A percentile compares a stretch with the other conserved stretches of the same genome.
Conservation (phyloP, 192 early-diverging fungal species). For the Diversispora eburnea region DNA sequence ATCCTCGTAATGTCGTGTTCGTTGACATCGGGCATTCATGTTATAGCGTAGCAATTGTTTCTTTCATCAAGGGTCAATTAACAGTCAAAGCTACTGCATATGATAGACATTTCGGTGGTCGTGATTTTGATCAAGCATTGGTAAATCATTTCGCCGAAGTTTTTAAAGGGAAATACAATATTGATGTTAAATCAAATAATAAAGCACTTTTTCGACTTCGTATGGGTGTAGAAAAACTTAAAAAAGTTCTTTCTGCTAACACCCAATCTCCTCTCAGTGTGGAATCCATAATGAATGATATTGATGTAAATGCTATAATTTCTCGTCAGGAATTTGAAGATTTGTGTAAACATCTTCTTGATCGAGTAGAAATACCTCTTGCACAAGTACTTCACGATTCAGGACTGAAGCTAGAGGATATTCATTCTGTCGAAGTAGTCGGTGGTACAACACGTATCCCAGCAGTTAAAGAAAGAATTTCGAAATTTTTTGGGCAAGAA, state of each 20-base stretch:
- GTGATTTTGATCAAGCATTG: slow-evolving; percentile 91
- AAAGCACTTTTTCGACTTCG: slow-evolving; percentile 90
- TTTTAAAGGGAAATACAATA: slow-evolving; percentile 94
- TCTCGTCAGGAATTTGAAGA: slow-evolving; percentile 83
- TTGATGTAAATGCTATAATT: slow-evolving; percentile 85
- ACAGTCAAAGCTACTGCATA: slow-evolving; percentile 86
- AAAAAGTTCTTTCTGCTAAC: slow-evolving; percentile 96
- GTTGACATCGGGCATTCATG: slow-evolving; percentile 92
- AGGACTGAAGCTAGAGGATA: slow-evolving; percentile 71
- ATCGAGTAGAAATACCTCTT: slow-evolving; percentile 69
- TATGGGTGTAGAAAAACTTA: slow-evolving; percentile 87
- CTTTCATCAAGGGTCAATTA: slow-evolving; percentile 95
- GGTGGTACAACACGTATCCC: slow-evolving; percentile 95
- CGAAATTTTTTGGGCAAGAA: slow-evolving; percentile 85
- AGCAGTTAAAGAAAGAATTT: slow-evolving; percentile 84
- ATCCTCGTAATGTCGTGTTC: slow-evolving; percentile 87
- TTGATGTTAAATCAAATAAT: slow-evolving; percentile 82
- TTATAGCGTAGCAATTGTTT: slow-evolving; percentile 81
- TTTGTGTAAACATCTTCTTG: slow-evolving; percentile 68
- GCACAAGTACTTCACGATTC: slow-evolving; percentile 73
- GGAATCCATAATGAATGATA: slow-evolving; percentile 95
- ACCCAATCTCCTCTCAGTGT: slow-evolving; percentile 85
- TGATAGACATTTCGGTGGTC: slow-evolving; percentile 93
- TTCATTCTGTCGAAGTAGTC: slow-evolving; percentile 92
- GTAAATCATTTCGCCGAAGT: slow-evolving; percentile 80